phyloP scores from a whole-genome alignment of 306 rosid species.

The Medicago truncatula region MtrunA17r5.0-ANR NC_053046.1:24562501-24563000 shows the following conservation, averaged over 20 bases:
- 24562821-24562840: too few species aligned
- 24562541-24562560: too few species aligned
- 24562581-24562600: too few species aligned
- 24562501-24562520: too few species aligned
- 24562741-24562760: too few species aligned
- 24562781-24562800: too few species aligned
- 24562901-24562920: not conserved
- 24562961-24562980: not conserved
- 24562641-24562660: constrained; percentile 20
- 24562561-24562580: too few species aligned
- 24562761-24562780: too few species aligned
- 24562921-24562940: not conserved
- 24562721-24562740: not conserved
- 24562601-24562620: not conserved
- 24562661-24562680: not conserved
- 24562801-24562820: too few species aligned
- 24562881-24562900: not conserved
- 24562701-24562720: not conserved
- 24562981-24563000: not conserved
- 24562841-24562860: too few species aligned
- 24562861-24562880: not conserved
- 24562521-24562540: too few species aligned
- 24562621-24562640: constrained; percentile 20
- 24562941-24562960: not conserved
- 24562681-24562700: too few species aligned